phyloP scores from a whole-genome alignment of 163 green algal genomes.

The Scenedesmus sp. region DNA sequence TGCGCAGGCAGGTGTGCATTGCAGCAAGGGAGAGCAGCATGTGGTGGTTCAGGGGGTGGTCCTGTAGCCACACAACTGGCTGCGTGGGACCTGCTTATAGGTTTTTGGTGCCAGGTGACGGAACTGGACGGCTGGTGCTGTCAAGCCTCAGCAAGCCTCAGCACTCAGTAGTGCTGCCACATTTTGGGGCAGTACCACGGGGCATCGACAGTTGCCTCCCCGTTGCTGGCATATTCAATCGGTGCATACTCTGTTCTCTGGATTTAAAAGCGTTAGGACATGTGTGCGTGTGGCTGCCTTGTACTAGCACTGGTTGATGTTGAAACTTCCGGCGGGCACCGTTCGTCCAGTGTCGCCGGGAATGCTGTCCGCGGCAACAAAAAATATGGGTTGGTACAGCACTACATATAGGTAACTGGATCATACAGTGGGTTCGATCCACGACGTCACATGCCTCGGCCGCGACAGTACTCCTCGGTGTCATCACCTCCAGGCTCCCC shows the following conservation, averaged over 20 bases:
- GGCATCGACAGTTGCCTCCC: neutral
- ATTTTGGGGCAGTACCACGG: neutral
- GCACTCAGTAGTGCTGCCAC: neutral
- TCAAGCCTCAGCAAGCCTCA: too few relatives aligned
- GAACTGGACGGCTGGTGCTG: too few relatives aligned
- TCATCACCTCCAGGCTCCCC: neutral
- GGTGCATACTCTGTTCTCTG: too few relatives aligned
- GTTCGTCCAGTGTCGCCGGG: neutral
- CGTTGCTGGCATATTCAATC: neutral
- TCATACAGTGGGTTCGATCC: neutral
- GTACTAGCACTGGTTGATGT: neutral
- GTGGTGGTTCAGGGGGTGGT: too few relatives aligned
- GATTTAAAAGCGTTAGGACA: too few relatives aligned
- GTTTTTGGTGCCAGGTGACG: too few relatives aligned
- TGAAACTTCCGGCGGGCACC: neutral
- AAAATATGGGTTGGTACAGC: neutral
- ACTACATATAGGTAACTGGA: neutral
- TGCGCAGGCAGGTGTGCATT: neutral
- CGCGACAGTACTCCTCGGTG: neutral
- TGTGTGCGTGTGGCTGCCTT: too few relatives aligned
- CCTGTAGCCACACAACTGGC: too few relatives aligned
- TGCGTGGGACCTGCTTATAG: too few relatives aligned
- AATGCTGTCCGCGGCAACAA: neutral
- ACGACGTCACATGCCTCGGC: neutral
- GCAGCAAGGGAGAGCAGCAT: neutral